Percentiles rank a stretch among this genome's conserved stretches.
Evolutionary conservation across 2,329 filamentous ascomycete species (phyloP).

Genomic region (Apiospora phragmitis): DNA sequence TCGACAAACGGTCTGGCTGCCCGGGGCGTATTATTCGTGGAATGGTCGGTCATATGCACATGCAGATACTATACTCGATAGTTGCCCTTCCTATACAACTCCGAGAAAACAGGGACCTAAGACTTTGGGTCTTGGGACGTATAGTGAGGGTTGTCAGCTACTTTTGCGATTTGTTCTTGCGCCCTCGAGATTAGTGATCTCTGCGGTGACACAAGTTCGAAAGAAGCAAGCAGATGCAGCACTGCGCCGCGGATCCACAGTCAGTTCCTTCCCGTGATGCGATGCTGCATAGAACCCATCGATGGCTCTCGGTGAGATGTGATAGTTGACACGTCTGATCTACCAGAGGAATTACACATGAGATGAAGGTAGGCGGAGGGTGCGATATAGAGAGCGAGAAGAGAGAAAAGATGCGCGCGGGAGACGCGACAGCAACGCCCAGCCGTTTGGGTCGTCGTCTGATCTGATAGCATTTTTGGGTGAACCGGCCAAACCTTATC

Average conservation of each 20-base stretch:
- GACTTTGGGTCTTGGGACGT: neutral
- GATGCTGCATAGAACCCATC: neutral
- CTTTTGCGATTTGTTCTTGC: neutral
- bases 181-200: neutral
- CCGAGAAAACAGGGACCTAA: neutral
- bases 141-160: neutral
- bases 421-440: neutral
- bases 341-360: neutral
- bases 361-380: neutral
- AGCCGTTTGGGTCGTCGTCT: neutral
- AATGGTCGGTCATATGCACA: neutral
- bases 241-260: neutral
- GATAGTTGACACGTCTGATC: slow-evolving; percentile 1
- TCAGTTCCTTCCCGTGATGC: neutral
- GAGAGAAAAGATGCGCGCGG: neutral
- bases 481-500: neutral
- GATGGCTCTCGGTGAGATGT: neutral
- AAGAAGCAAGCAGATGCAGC: slow-evolving; percentile 1
- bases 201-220: neutral
- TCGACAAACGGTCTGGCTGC: neutral
- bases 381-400: neutral
- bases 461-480: neutral
- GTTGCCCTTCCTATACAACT: neutral
- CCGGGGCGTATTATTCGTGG: neutral
- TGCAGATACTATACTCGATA: neutral